phyloP scores from a whole-genome alignment of 2,329 filamentous ascomycete species.

The Colletotrichum chrysophilum region DNA sequence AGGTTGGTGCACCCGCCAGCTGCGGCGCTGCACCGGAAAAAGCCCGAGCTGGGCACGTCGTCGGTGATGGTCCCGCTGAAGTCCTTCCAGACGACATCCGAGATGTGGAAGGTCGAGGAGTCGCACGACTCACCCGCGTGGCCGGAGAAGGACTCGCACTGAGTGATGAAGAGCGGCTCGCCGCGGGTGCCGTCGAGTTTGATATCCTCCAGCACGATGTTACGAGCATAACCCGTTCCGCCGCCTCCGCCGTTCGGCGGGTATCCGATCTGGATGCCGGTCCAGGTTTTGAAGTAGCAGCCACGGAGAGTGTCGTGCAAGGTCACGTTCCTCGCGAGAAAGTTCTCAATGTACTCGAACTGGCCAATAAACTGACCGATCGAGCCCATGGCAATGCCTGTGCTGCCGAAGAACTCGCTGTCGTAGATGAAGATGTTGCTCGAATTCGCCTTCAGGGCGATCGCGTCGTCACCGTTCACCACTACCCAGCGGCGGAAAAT shows the following conservation, averaged over 20 bases:
- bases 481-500: conserved; percentile 55
- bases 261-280: conserved; percentile 51
- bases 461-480: conserved; percentile 57
- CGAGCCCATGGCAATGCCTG: conserved; percentile 61
- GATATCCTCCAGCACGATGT: conserved; percentile 36
- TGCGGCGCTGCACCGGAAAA: conserved; percentile 35
- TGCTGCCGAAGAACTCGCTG: conserved; percentile 52
- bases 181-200: conserved; percentile 28
- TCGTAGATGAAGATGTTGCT: conserved; percentile 58
- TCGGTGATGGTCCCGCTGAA: conserved; percentile 32
- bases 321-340: conserved; percentile 52
- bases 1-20: conserved; percentile 36
- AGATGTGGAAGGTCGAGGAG: conserved; percentile 35
- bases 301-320: conserved; percentile 51
- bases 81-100: conserved; percentile 29
- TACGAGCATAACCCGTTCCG: conserved; percentile 47
- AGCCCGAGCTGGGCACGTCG: conserved; percentile 28
- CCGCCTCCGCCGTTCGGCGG: conserved; percentile 65
- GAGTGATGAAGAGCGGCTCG: conserved; percentile 37
- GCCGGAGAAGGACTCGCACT: conserved; percentile 40
- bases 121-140: conserved; percentile 37
- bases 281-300: conserved; percentile 66
- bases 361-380: conserved; percentile 58
- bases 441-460: conserved; percentile 60
- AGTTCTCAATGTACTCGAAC: conserved; percentile 54